Evolutionary conservation across 2,329 filamentous ascomycete genomes (phyloP).

Genomic region (Alternaria sp.): DNA sequence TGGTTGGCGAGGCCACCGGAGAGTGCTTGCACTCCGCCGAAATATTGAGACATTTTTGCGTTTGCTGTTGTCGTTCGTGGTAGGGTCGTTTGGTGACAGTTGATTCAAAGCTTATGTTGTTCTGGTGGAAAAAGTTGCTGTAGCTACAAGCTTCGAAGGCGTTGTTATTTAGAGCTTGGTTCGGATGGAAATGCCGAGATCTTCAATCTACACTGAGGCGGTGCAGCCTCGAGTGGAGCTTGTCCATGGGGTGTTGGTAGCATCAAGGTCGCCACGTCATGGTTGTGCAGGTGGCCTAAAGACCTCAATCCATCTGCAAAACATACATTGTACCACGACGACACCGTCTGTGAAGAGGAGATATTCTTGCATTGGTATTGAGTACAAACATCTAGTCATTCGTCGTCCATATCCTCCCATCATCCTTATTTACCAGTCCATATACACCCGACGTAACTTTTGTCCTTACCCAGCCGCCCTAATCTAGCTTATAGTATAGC

Average conservation of each 20-base stretch:
- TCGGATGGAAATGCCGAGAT: neutral
- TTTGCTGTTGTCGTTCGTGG: neutral
- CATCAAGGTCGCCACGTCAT: neutral
- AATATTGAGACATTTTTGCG: neutral
- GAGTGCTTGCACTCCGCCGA: neutral
- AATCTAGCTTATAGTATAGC: neutral
- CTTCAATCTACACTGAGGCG: neutral
- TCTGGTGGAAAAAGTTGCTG: neutral
- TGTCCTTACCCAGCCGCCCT: constrained; percentile 1
- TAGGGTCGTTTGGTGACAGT: too few species aligned
- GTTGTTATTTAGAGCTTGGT: neutral
- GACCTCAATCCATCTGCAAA: neutral
- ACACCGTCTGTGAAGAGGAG: constrained; percentile 11
- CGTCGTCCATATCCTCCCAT: constrained; percentile 1
- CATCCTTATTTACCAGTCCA: neutral
- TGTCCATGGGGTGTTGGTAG: neutral
- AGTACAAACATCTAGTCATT: constrained; percentile 15
- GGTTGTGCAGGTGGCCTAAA: neutral
- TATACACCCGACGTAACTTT: constrained; percentile 2
- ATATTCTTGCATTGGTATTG: constrained; percentile 21
- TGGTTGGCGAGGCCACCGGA: neutral
- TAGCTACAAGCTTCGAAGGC: neutral
- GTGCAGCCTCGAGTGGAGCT: neutral
- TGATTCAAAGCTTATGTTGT: too few species aligned
- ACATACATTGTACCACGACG: too few species aligned